phyloP scores from a whole-genome alignment of 2,329 filamentous ascomycete species.

The Xylariomycetidae sp. region DNA sequence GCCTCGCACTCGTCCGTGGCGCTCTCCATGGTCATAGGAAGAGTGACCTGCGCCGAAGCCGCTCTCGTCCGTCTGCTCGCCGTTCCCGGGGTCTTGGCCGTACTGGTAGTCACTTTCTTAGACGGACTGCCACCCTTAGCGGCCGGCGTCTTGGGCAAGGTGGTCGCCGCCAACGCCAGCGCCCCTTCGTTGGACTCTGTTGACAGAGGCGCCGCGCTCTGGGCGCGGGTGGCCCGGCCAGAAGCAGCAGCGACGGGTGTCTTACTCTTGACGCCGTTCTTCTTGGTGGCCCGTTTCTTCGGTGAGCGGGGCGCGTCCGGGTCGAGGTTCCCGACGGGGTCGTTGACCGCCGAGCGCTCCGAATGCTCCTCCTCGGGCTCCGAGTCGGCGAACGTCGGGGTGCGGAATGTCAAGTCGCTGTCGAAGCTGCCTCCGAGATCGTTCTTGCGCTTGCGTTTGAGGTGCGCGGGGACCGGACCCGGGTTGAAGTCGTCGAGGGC shows the following conservation, averaged over 20 bases:
- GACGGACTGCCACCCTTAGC: background rate
- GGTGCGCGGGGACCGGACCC: background rate
- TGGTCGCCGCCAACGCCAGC: no score
- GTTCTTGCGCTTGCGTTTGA: conserved; percentile 13
- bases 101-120: background rate
- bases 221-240: background rate
- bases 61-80: no score
- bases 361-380: conserved; percentile 19
- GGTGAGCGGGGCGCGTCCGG: conserved; percentile 5
- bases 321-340: conserved; percentile 13
- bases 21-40: no score
- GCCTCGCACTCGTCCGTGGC: background rate
- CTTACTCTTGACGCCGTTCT: background rate
- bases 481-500: background rate
- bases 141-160: no score
- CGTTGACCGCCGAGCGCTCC: conserved; percentile 18
- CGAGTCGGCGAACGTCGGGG: conserved; percentile 1
- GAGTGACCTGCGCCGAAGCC: no score
- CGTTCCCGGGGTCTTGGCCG: no score
- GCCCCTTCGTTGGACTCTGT: no score
- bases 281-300: conserved; percentile 1
- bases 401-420: background rate
- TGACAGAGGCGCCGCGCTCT: background rate
- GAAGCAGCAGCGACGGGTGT: background rate
- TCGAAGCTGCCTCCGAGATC: no score